phyloP scores from a whole-genome alignment of 345 rosid species.

The Acer negundo region DNA sequence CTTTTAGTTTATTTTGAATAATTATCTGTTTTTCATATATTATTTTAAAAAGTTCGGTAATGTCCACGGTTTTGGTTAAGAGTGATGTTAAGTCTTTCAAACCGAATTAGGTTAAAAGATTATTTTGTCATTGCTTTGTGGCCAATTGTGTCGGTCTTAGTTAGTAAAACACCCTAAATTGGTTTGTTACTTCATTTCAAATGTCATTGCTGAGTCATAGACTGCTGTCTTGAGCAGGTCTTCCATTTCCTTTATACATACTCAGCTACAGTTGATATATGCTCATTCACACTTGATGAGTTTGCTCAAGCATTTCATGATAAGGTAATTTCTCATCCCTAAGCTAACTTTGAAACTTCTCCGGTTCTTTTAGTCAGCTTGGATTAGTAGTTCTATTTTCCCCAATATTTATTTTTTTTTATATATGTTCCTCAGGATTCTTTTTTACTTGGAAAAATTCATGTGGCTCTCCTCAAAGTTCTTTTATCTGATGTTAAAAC shows the following conservation, averaged over 20 bases:
- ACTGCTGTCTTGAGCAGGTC: slow-evolving; percentile 57
- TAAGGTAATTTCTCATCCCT: slow-evolving; percentile 57
- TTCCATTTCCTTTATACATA: slow-evolving; percentile 91
- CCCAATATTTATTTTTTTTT: slow-evolving; percentile 9
- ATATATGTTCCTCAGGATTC: slow-evolving; percentile 63
- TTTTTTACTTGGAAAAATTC: slow-evolving; percentile 82
- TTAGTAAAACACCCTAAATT: neutral
- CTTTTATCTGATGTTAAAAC: slow-evolving; percentile 69
- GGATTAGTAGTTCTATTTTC: neutral
- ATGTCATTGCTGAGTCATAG: slow-evolving; percentile 22
- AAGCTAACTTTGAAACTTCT: slow-evolving; percentile 12
- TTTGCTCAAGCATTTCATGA: slow-evolving; percentile 92
- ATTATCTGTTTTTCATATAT: neutral
- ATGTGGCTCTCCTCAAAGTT: slow-evolving; percentile 82
- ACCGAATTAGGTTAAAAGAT: neutral
- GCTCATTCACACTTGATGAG: slow-evolving; percentile 86
- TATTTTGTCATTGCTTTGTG: neutral
- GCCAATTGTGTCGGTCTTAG: neutral
- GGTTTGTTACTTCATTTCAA: neutral
- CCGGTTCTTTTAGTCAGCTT: slow-evolving; percentile 8
- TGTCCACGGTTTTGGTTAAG: slow-evolving; percentile 3
- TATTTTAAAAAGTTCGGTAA: neutral
- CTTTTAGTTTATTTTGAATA: neutral
- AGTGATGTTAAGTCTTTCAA: neutral
- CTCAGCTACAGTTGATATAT: slow-evolving; percentile 53